Conservation (phyloP, 768 basidiomycete species). For the Mrakia frigida region DNA sequence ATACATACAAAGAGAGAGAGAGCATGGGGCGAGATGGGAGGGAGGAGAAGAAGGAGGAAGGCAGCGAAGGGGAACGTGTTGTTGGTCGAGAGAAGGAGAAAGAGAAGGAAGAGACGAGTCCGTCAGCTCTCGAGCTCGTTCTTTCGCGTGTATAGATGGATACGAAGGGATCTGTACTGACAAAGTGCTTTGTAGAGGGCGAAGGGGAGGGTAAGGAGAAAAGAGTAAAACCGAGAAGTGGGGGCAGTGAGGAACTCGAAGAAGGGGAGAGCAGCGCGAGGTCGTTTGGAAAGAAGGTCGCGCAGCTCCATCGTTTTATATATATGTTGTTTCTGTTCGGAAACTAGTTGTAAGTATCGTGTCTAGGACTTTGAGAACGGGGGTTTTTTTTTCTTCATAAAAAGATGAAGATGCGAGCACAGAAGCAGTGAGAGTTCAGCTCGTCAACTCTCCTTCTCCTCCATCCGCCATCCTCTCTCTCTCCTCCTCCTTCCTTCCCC, state of each 20-base stretch:
- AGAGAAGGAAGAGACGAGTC: background rate
- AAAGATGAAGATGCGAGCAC: too few relatives aligned
- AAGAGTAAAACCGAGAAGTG: constrained; percentile 5
- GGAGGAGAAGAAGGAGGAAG: background rate
- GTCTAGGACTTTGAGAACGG: too few relatives aligned
- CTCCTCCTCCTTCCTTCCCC: background rate
- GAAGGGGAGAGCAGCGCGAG: background rate
- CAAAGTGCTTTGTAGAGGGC: background rate
- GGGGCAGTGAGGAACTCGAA: background rate
- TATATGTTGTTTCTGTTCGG: too few relatives aligned
- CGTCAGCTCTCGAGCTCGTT: background rate
- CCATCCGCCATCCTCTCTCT: background rate
- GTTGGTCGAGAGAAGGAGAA: background rate
- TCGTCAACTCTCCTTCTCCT: background rate
- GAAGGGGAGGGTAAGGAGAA: background rate
- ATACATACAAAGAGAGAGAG: too few relatives aligned
- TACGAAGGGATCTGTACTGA: too few relatives aligned
- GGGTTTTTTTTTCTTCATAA: too few relatives aligned
- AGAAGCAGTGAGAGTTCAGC: background rate
- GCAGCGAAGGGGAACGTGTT: constrained; percentile 2
- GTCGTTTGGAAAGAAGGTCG: too few relatives aligned
- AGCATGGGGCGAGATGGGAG: too few relatives aligned
- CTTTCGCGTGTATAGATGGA: background rate
- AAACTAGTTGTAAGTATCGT: too few relatives aligned
- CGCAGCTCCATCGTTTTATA: too few relatives aligned